Evolutionary conservation across 2,329 filamentous ascomycete genomes (phyloP), one percentile per base, ranked within the genome.

Genomic region (Colletotrichum eleusines): DNA sequence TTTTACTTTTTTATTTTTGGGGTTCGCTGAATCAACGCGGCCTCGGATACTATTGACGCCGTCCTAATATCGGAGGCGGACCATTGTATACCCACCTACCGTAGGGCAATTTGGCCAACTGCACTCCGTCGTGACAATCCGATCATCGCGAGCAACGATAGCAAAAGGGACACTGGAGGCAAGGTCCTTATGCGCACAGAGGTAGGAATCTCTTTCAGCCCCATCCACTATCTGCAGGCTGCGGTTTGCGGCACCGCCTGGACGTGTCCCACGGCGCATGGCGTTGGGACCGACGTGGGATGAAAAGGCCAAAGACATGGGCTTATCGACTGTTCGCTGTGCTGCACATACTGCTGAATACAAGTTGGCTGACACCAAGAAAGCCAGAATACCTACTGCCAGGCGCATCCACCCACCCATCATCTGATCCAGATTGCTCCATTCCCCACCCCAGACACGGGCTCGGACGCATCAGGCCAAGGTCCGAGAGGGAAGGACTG

Each of bases 21-120:
- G 33, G 26, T 9, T 53, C 26, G 53, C 31, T 16, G 51, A 57
- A n/a, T 2, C 57, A 57, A 46, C 23, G n/a, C 26, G 42, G 46
- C 55, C 35, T 68, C 46, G 58, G 44, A 68, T 50, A 46, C 64
- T 68, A 71, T 59, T 60, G 68, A 71, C 68, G 63, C 63, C 68
- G 50, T 44, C 5, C 40, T 23, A 71, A 57, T 67, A 18, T 58
- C 50, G 42, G 53, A 46, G 53, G 51, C 50, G 38, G 44, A 48
- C 44, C 44, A 38, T 66, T 33, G 35, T 35, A 42, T 44, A 12
- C 42, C 42, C n/a, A n/a, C n/a, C n/a, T n/a, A n/a, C n/a, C n/a
- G 11, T 35, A 33, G 42, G 31, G 42, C 57, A 71, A 48, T 40
- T 59, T 71, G 46, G 57, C 58, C 26, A 31, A 40, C 35, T n/a